Conservation (phyloP, 2,329 filamentous ascomycete genomes). For the Beauveria caledonica region DNA sequence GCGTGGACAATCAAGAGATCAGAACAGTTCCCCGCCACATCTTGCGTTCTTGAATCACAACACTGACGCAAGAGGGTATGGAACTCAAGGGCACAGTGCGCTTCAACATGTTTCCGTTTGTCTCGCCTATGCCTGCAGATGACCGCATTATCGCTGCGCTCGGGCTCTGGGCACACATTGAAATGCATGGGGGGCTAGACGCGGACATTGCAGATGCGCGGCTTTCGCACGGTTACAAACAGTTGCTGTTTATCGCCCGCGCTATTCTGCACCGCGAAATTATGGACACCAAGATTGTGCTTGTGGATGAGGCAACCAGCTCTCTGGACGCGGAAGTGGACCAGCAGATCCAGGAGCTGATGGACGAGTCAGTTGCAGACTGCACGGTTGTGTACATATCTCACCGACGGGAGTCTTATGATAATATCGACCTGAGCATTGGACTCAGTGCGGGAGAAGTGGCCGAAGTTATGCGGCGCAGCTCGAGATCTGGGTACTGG, state of each 20-base stretch:
- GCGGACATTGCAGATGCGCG: slow-evolving; percentile 6
- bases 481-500: neutral
- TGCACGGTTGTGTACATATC: slow-evolving; percentile 14
- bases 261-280: slow-evolving; percentile 13
- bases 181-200: slow-evolving; percentile 13
- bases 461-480: neutral
- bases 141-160: slow-evolving; percentile 12
- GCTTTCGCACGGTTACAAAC: slow-evolving; percentile 15
- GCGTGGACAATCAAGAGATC: slow-evolving; percentile 23
- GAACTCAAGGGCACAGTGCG: slow-evolving; percentile 14
- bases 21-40: slow-evolving; percentile 15
- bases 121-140: neutral
- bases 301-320: slow-evolving; percentile 18
- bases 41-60: slow-evolving; percentile 22
- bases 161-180: slow-evolving; percentile 11
- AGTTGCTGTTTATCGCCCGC: slow-evolving; percentile 16
- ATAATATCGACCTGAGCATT: slow-evolving; percentile 3
- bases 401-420: slow-evolving; percentile 11
- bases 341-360: slow-evolving; percentile 9
- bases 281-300: slow-evolving; percentile 13
- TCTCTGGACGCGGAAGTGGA: slow-evolving; percentile 15
- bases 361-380: slow-evolving; percentile 13
- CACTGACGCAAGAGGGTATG: slow-evolving; percentile 22
- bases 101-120: slow-evolving; percentile 10
- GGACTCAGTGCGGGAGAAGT: neutral